Conservation (phyloP, 2,329 filamentous ascomycete genomes). For the Ploettnerulaceae sp. region DNA sequence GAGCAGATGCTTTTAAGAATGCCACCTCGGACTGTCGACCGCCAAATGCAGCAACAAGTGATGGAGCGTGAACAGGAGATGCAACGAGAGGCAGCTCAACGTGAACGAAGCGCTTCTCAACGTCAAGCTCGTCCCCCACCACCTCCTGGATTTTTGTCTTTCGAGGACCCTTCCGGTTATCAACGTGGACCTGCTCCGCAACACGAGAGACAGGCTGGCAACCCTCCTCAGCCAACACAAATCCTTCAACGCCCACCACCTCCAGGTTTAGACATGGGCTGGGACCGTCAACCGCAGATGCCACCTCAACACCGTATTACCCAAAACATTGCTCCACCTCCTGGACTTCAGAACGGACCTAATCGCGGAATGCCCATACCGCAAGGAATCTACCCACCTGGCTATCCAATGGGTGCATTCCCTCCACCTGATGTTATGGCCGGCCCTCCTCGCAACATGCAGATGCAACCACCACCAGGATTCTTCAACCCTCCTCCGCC, state of each 20-base stretch:
- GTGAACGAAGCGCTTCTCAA: constrained; percentile 31
- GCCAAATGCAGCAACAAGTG: constrained; percentile 44
- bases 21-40: constrained; percentile 29
- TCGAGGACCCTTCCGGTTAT: constrained; percentile 28
- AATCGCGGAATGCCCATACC: constrained; percentile 45
- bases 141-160: constrained; percentile 30
- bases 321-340: constrained; percentile 57
- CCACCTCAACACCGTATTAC: constrained; percentile 20
- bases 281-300: constrained; percentile 29
- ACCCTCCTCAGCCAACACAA: constrained; percentile 53
- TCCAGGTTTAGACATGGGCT: constrained; percentile 54
- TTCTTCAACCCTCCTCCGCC: constrained; percentile 44
- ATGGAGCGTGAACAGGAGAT: constrained; percentile 37
- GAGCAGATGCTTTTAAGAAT: constrained; percentile 51
- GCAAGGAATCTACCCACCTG: constrained; percentile 55
- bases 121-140: constrained; percentile 37
- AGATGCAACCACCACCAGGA: constrained; percentile 49
- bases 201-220: constrained; percentile 27
- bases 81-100: constrained; percentile 28
- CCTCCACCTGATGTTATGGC: constrained; percentile 44
- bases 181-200: constrained; percentile 28
- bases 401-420: constrained; percentile 49
- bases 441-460: constrained; percentile 37
- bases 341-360: constrained; percentile 37
- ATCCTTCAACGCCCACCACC: constrained; percentile 60